These are phyloP conservation scores for Hibiscus mutabilis DNA, from an alignment of 345 rosid species.

Conservation along the genomic window DNA sequence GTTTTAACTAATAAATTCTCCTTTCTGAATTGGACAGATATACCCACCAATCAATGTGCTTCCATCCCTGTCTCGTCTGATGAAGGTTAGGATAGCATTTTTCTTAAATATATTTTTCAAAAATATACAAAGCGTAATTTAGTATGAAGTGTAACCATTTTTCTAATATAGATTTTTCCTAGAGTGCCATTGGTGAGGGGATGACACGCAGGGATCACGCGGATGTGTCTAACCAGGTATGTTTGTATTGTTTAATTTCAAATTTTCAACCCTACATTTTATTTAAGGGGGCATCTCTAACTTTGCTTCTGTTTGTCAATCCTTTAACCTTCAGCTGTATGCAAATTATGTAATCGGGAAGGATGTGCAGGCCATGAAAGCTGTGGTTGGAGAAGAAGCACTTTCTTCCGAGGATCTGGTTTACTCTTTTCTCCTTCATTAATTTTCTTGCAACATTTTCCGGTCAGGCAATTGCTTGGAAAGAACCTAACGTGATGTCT, in stretches of 20 bases:
- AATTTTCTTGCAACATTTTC: background rate
- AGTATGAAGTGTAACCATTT: background rate
- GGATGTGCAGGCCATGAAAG: slow-evolving; percentile 98
- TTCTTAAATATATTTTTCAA: too few relatives aligned
- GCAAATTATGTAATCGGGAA: slow-evolving; percentile 97
- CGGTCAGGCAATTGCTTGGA: background rate
- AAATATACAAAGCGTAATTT: too few relatives aligned
- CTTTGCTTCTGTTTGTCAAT: background rate
- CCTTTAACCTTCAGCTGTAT: slow-evolving; percentile 47
- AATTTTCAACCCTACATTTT: slow-evolving; percentile 1
- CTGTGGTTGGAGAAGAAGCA: slow-evolving; percentile 99
- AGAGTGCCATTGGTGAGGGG: slow-evolving; percentile 99
- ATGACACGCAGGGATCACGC: slow-evolving; percentile 95
- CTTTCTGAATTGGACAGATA: slow-evolving; percentile 47
- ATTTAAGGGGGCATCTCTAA: background rate
- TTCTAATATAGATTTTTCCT: background rate
- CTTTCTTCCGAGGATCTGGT: slow-evolving; percentile 98
- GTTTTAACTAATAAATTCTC: background rate
- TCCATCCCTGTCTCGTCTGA: slow-evolving; percentile 91
- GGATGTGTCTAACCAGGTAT: slow-evolving; percentile 92
- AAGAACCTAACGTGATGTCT: slow-evolving; percentile 12
- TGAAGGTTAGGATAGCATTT: slow-evolving; percentile 32
- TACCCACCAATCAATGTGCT: slow-evolving; percentile 98
- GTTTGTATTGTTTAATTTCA: slow-evolving; percentile 1
- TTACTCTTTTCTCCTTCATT: slow-evolving; percentile 15